These are phyloP conservation scores for Podaxis sp. DNA, from an alignment of 768 basidiomycete genomes.

Conservation along the genomic window DNA sequence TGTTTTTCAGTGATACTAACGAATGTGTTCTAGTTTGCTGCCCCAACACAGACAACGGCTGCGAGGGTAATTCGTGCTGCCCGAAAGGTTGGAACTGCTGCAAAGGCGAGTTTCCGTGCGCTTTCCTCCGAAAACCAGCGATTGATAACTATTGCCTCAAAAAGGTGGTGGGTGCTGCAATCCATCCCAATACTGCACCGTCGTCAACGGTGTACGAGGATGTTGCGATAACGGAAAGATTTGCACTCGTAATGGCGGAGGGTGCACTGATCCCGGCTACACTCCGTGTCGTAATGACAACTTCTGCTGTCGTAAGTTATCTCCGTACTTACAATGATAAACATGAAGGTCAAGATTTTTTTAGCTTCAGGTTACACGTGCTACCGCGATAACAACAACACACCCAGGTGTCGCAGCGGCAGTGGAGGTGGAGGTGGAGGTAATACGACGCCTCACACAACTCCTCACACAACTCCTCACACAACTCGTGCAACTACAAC, in stretches of 20 bases:
- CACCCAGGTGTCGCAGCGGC: neutral
- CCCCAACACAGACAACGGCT: neutral
- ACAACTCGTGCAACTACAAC: neutral
- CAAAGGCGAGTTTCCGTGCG: neutral
- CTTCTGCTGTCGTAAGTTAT: neutral
- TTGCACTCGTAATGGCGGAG: neutral
- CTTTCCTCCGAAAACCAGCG: neutral
- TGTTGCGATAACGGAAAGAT: conserved; percentile 3
- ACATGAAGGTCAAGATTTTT: neutral
- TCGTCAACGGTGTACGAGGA: neutral
- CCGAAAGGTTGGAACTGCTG: conserved; percentile 1
- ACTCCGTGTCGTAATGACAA: neutral
- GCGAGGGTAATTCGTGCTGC: neutral
- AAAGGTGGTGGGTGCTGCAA: conserved; percentile 4
- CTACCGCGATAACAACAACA: neutral
- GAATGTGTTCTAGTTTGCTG: neutral
- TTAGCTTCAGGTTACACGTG: neutral
- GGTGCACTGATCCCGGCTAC: neutral
- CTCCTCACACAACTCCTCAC: neutral
- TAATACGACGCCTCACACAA: neutral
- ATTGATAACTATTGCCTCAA: neutral
- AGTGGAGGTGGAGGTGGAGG: neutral
- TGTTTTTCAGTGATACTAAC: neutral
- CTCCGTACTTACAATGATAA: neutral
- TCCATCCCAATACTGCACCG: neutral